Conservation (phyloP, 2,329 filamentous ascomycete species). For the Aspergillus felis region DNA sequence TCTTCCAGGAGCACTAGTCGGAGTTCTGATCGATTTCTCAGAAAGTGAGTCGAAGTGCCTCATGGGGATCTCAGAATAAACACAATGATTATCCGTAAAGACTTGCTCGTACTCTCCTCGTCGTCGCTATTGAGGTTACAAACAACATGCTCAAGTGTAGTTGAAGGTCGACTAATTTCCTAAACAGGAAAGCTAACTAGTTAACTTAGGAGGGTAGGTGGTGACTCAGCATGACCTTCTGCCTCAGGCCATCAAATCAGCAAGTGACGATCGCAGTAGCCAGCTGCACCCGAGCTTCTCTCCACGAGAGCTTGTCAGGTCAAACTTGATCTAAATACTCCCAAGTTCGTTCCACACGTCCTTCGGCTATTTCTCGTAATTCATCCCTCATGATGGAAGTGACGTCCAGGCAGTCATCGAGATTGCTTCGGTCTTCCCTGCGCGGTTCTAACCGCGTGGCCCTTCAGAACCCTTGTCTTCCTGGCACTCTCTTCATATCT, state of each 20-base stretch:
- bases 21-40: neutral
- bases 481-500: constrained; percentile 16
- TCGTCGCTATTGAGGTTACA: neutral
- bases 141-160: neutral
- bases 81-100: neutral
- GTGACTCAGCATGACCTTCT: constrained; percentile 8
- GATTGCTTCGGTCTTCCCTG: constrained; percentile 27
- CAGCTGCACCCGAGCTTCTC: constrained; percentile 14
- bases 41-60: neutral
- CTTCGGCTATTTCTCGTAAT: neutral
- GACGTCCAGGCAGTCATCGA: constrained; percentile 31
- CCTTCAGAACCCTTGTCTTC: constrained; percentile 20
- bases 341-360: constrained; percentile 4
- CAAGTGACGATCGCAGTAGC: constrained; percentile 8
- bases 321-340: constrained; percentile 4
- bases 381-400: constrained; percentile 32
- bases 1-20: neutral
- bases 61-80: neutral
- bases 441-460: constrained; percentile 17
- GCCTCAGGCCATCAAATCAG: constrained; percentile 24
- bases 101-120: neutral
- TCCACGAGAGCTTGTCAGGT: constrained; percentile 8
- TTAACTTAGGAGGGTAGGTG: neutral
- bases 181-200: neutral
- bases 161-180: neutral